Base-by-base conservation (phyloP, 192 early-diverging fungal species). In the Entrophospora sp. region DNA sequence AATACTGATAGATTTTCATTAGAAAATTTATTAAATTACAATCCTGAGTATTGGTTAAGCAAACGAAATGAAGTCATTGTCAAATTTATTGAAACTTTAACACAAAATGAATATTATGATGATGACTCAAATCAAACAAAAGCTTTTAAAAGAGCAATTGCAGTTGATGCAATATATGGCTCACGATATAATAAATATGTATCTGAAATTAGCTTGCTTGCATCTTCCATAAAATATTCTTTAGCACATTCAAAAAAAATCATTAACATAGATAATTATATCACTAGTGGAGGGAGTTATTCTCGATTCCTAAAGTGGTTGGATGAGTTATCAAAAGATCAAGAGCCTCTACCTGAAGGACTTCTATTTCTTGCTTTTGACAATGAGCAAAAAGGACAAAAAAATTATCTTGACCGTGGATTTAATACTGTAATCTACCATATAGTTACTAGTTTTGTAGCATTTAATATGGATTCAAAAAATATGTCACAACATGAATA, bases 391-490 rank as follows among this genome's bases (percentile, higher is more conserved):
- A 52, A 25, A 52, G 49, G 24, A 9, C 49, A 52, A 27, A 52
- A 52, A 20, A 52, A 52, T 52, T 52, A 52, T 52, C 49, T 5
- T 12, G 49, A 52, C 22, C 49, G 49, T n/a, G n/a, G n/a, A n/a
- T n/a, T n/a, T n/a, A n/a, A n/a, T n/a, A n/a, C n/a, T n/a, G n/a
- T n/a, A n/a, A n/a, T n/a, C n/a, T n/a, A n/a, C n/a, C n/a, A n/a
- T n/a, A n/a, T n/a, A n/a, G n/a, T n/a, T n/a, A n/a, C n/a, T n/a
- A n/a, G n/a, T n/a, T n/a, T n/a, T n/a, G n/a, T n/a, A n/a, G n/a
- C n/a, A n/a, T n/a, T n/a, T 18, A 46, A 8, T 35, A 70, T 70
- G 62, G 63, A 71, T 40, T 1, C 5, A 20, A 10, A 52, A 52
- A 52, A 52, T 20, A 52, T n/a, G 1, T n/a, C 22, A n/a, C 49